Evolutionary conservation across 495 filamentous ascomycete species (phyloP), one percentile per base, ranked within the genome.

Genomic region (Bathelium albidoporum): DNA sequence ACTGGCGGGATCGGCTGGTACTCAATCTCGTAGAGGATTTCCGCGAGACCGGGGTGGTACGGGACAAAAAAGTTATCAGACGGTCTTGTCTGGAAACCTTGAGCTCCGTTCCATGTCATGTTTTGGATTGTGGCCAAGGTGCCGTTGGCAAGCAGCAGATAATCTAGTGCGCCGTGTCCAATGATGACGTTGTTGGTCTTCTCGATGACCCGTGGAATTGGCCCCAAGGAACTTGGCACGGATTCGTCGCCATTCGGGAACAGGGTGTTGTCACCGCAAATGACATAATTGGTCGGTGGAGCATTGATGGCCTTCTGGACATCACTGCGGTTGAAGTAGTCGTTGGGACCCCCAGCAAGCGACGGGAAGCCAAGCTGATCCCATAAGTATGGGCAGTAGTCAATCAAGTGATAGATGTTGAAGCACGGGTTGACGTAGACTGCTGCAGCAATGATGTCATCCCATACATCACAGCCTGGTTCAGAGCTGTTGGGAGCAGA

Each of bases 91-190:
- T 68, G 65, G 74, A 92, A 90, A 0, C 89, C 89, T 63, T 85
- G 82, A 5, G 68, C 66, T 7, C 89, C 89, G 60, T 84, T 82
- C 87, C 87, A 92, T 0, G 88, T 91, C 86, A 91, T 89, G 73
- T 91, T 92, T 68, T 93, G 88, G 41, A 93, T 86, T 2, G 81
- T 82, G 14, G 87, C 74, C 0, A 93, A 77, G 0, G 85, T 84
- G 11, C 89, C 87, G 65, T 91, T 88, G 60, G 80, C 68, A 41
- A 86, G 74, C 11, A 89, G 76, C 20, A 84, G 73, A 69, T 83
- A 80, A 69, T 88, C 85, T 22, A 81, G 79, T 67, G 80, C 76
- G 22, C 87, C 87, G 68, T 90, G 86, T n/a, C 74, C 81, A 68
- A 92, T 83, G 44, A 90, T 77, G 22, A 86, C 85, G 44, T 84